Evolutionary conservation across 225 moss, liverwort and hornwort species (phyloP).

Genomic region (Polytrichum commune): DNA sequence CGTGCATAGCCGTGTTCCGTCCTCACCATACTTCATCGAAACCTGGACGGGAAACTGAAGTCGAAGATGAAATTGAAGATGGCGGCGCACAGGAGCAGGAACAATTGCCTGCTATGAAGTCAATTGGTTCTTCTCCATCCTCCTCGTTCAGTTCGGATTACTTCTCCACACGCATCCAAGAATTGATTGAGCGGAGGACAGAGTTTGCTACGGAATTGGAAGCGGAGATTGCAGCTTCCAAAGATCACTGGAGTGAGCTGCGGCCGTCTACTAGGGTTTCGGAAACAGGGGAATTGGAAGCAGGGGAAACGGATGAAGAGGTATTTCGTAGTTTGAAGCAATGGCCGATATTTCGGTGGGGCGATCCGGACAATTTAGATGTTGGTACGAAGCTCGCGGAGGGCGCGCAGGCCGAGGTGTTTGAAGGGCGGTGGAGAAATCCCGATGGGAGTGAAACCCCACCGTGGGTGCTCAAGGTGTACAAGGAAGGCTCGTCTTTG

Average conservation of each 20-base stretch:
- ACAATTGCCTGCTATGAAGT: too few relatives aligned
- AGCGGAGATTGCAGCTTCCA: background rate
- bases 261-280: too few relatives aligned
- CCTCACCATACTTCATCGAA: too few relatives aligned
- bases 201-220: background rate
- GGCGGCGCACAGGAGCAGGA: too few relatives aligned
- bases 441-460: background rate
- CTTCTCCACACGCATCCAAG: background rate
- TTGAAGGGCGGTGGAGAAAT: background rate
- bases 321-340: too few relatives aligned
- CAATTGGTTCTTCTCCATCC: too few relatives aligned
- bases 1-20: too few relatives aligned
- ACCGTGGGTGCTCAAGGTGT: conserved; percentile 16
- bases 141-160: background rate
- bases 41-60: too few relatives aligned
- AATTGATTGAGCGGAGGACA: background rate
- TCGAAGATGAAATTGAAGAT: too few relatives aligned
- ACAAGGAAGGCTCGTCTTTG: background rate
- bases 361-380: background rate
- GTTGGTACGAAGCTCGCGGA: conserved; percentile 20
- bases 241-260: conserved; percentile 2
- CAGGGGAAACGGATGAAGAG: too few relatives aligned
- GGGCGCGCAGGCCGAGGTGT: conserved; percentile 23
- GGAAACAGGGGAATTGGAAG: too few relatives aligned
- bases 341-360: too few relatives aligned